A percentile compares a stretch with the other conserved stretches of the same genome.
These are phyloP conservation scores for Phellopilus nigrolimitatus DNA, from an alignment of 1,284 basidiomycete genomes.

Conservation along the genomic window DNA sequence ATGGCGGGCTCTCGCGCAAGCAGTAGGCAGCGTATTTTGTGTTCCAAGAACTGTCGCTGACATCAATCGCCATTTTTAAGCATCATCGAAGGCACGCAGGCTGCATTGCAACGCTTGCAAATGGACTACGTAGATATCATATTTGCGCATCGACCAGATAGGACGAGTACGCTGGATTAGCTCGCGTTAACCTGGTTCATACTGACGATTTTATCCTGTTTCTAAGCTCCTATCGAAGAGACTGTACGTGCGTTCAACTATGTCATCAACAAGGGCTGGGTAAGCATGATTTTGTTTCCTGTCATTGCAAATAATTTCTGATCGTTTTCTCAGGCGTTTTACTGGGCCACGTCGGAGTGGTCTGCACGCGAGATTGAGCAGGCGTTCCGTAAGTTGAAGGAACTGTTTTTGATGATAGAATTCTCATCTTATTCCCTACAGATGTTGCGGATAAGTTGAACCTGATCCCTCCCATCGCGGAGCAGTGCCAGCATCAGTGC, in stretches of 20 bases:
- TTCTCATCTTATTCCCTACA: constrained; percentile 23
- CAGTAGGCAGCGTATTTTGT: constrained; percentile 4
- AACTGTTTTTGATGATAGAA: background rate
- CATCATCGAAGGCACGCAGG: constrained; percentile 19
- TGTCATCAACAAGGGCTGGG: constrained; percentile 18
- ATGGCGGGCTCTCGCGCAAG: constrained; percentile 16
- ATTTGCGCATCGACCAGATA: constrained; percentile 28
- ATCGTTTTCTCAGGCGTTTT: constrained; percentile 47
- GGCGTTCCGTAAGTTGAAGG: constrained; percentile 51
- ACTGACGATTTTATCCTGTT: background rate
- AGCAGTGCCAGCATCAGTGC: constrained; percentile 73
- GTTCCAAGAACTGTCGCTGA: background rate
- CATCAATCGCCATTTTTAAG: constrained; percentile 13
- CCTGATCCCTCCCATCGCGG: constrained; percentile 70
- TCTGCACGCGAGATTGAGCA: constrained; percentile 69
- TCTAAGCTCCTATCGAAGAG: constrained; percentile 22
- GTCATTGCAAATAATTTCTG: background rate
- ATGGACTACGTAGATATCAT: constrained; percentile 29
- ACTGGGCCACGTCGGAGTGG: constrained; percentile 82
- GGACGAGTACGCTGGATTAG: constrained; percentile 2
- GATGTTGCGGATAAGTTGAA: constrained; percentile 68
- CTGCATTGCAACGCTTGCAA: constrained; percentile 25
- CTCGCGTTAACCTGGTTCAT: background rate
- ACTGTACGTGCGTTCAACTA: constrained; percentile 23
- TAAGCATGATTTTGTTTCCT: background rate